Conservation (phyloP, 352 stramenopile species). For the Aphanomyces stellatus region DNA sequence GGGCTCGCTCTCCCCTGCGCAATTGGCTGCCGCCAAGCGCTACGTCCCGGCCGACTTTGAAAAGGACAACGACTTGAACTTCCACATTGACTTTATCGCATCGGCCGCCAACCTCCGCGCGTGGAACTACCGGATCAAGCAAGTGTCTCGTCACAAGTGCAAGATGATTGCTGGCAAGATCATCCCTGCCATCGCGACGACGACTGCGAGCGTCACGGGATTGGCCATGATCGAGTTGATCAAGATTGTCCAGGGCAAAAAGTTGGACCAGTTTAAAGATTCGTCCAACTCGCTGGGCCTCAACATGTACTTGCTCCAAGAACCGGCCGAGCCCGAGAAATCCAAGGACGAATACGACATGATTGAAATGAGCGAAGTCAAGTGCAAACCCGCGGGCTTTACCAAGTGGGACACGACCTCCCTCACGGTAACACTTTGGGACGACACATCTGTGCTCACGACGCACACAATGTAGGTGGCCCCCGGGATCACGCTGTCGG, state of each 20-base stretch:
- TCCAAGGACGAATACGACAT: conserved; percentile 89
- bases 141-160: conserved; percentile 80
- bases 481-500: conserved; percentile 41
- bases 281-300: conserved; percentile 88
- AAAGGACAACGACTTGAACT: conserved; percentile 96
- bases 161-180: conserved; percentile 99
- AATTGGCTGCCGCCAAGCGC: conserved; percentile 22
- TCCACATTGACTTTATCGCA: conserved; percentile 97
- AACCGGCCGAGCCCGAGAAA: conserved; percentile 73
- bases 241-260: conserved; percentile 83
- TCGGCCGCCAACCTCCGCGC: conserved; percentile 95
- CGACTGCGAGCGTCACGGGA: conserved; percentile 97
- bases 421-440: conserved; percentile 58
- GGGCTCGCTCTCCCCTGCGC: conserved; percentile 41
- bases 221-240: conserved; percentile 92
- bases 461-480: background rate
- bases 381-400: conserved; percentile 80
- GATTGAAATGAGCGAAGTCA: conserved; percentile 80
- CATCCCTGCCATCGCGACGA: conserved; percentile 99
- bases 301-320: conserved; percentile 90
- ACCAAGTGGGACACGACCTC: conserved; percentile 90
- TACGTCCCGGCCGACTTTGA: conserved; percentile 92
- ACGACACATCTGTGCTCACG: background rate
- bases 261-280: conserved; percentile 86
- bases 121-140: conserved; percentile 78